A percentile compares a stretch with the other conserved stretches of the same genome.
Conservation (phyloP, 225 moss, liverwort and hornwort genomes). For the Pseudoscleropodium purum region DNA sequence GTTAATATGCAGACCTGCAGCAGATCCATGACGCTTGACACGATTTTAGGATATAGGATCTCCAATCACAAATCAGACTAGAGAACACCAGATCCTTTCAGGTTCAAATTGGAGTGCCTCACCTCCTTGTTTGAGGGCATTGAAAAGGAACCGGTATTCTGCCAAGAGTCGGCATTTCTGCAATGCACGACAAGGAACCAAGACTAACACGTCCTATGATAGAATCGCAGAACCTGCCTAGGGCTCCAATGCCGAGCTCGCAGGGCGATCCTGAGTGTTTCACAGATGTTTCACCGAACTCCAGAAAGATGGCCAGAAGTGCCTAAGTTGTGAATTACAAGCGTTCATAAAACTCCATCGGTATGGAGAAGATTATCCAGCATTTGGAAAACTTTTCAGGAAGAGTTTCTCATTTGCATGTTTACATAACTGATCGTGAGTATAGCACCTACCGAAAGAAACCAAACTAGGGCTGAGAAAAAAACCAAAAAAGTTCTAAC, state of each 20-base stretch:
- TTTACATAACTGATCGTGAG: slow-evolving; percentile 46
- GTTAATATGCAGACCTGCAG: neutral
- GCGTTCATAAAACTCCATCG: slow-evolving; percentile 25
- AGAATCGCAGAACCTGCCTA: neutral
- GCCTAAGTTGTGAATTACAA: slow-evolving; percentile 1
- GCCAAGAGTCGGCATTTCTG: neutral
- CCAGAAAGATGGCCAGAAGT: slow-evolving; percentile 8
- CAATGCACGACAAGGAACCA: neutral
- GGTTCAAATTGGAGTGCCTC: neutral
- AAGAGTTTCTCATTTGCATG: slow-evolving; percentile 46
- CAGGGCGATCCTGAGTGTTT: neutral
- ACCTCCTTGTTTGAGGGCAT: neutral
- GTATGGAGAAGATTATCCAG: slow-evolving; percentile 13
- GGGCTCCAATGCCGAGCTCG: neutral
- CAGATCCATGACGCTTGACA: neutral
- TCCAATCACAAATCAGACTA: neutral
- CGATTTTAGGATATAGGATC: neutral
- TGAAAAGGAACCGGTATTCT: neutral
- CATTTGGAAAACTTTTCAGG: slow-evolving; percentile 28
- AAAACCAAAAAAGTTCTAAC: neutral
- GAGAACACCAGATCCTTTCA: neutral
- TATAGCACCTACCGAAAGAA: slow-evolving; percentile 29
- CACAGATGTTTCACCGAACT: slow-evolving; percentile 13
- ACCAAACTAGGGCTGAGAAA: slow-evolving; percentile 20
- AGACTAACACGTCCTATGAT: neutral